Evolutionary conservation across 2,329 filamentous ascomycete species (phyloP).

Genomic region (Claviceps lovelessii): DNA sequence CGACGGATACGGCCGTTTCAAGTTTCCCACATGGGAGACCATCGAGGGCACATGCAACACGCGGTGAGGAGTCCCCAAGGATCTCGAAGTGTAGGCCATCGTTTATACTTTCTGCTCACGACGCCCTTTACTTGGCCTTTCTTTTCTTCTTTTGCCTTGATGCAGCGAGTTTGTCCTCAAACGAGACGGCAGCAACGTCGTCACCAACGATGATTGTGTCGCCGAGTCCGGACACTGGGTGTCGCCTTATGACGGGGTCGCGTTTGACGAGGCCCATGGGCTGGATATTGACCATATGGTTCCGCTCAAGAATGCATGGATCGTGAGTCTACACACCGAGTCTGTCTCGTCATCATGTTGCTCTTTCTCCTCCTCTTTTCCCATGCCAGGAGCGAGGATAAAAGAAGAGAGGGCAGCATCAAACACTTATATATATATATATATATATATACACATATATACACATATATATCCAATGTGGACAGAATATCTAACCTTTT

Average conservation of each 20-base stretch:
- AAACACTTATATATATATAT: too few relatives aligned
- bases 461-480: too few relatives aligned
- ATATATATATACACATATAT: too few relatives aligned
- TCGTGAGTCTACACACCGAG: conserved; percentile 29
- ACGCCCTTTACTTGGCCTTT: background rate
- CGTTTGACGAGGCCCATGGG: conserved; percentile 53
- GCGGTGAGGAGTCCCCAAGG: conserved; percentile 21
- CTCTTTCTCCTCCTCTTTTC: background rate
- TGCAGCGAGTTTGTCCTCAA: conserved; percentile 51
- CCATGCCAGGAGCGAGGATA: accelerated
- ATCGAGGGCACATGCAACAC: conserved; percentile 56
- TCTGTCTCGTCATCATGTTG: background rate
- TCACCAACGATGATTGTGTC: conserved; percentile 43
- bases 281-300: conserved; percentile 78
- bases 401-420: background rate
- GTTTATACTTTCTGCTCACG: background rate
- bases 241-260: conserved; percentile 59
- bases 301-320: conserved; percentile 68
- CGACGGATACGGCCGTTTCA: conserved; percentile 45
- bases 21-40: conserved; percentile 60
- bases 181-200: conserved; percentile 55
- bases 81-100: background rate
- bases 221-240: conserved; percentile 54
- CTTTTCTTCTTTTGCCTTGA: background rate
- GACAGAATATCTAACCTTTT: background rate